Base-by-base conservation (phyloP, 495 filamentous ascomycete genomes). In the Talaromyces nanjingensis region DNA sequence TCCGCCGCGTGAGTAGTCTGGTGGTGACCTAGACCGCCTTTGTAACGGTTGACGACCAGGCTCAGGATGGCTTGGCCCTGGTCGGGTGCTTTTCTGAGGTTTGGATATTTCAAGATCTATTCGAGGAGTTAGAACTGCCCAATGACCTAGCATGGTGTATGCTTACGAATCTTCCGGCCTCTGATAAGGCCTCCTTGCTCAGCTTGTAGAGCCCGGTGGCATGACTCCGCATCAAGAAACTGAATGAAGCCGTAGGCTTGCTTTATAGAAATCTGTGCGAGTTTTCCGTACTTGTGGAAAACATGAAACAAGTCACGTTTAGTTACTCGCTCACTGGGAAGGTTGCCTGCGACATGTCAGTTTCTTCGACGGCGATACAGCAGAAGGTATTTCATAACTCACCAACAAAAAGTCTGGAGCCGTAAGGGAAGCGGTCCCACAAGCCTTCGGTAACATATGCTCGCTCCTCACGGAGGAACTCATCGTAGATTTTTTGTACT, bases 221-320 rank as follows among this genome's bases (percentile, higher is more conserved):
- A 94, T 67, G 91, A 87, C 12, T 77, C 77, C 4, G 85, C 76
- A 39, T 92, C 91, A 62, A 96, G 81, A 65, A 93, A 98, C 71
- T 98, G 94, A 47, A 97, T 92, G 69, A 98, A 98, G 4, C 94
- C 94, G 76, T 96, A 98, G 2, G 92, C 92, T 72, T 93, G 91
- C 71, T 98, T 98, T 70, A 98, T 91, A 2, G 93, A 97, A 45
- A 98, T 91, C 72, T 98, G 94, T 2, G 93, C 93, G 39, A 98
- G 77, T 62, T 87, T 89, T 37, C 94, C 94, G 73, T 92, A 93
- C 52, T 84, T 83, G 71, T 89, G 86, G 69, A 98, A 98, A 16
- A 91, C 81, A 65, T 93, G 88, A 70, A 96, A 98, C 42, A 98
- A 83, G 72, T 97, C 93, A 64, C 90, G 85, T 73, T 98, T 98